Evolutionary conservation across 192 early-diverging fungal genomes (phyloP).

Genomic region (Entrophospora sp.): DNA sequence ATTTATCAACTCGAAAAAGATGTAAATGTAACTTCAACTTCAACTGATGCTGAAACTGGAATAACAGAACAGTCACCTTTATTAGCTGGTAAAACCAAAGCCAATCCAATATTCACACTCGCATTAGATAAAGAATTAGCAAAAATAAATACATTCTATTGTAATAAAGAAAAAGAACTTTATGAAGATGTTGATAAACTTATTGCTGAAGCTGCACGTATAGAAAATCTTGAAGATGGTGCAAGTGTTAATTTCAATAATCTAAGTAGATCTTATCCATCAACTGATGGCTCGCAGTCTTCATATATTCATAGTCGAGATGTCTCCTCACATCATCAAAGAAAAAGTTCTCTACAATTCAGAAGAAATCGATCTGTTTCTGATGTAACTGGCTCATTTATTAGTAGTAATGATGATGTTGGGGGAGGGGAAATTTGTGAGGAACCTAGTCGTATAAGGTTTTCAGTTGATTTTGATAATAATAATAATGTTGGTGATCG

Average conservation of each 20-base stretch:
- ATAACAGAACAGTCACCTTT: slow-evolving; percentile 28
- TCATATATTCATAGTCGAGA: no score
- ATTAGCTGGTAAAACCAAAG: slow-evolving; percentile 28
- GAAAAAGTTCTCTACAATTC: background rate
- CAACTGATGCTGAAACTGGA: slow-evolving; percentile 29
- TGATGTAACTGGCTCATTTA: background rate
- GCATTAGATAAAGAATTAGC: slow-evolving; percentile 77
- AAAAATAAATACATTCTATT: slow-evolving; percentile 79
- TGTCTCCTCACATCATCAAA: no score
- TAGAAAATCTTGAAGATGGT: slow-evolving; percentile 31
- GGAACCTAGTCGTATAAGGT: background rate
- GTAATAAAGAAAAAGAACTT: slow-evolving; percentile 72
- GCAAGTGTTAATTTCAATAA: background rate
- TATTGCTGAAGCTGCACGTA: slow-evolving; percentile 40
- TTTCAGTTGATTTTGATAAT: background rate
- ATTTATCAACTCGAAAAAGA: slow-evolving; percentile 72
- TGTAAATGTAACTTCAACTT: slow-evolving; percentile 23
- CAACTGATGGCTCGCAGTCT: slow-evolving; percentile 1
- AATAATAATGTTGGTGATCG: no score
- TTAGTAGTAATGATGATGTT: slow-evolving; percentile 20
- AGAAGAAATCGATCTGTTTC: background rate
- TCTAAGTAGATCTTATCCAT: background rate
- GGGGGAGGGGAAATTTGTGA: no score
- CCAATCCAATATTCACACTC: slow-evolving; percentile 52
- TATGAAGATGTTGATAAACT: slow-evolving; percentile 58